A percentile compares a stretch with the other conserved stretches of the same genome.
Evolutionary conservation across 495 filamentous ascomycete genomes (phyloP).

Genomic region (Lophiostoma macrostomum): DNA sequence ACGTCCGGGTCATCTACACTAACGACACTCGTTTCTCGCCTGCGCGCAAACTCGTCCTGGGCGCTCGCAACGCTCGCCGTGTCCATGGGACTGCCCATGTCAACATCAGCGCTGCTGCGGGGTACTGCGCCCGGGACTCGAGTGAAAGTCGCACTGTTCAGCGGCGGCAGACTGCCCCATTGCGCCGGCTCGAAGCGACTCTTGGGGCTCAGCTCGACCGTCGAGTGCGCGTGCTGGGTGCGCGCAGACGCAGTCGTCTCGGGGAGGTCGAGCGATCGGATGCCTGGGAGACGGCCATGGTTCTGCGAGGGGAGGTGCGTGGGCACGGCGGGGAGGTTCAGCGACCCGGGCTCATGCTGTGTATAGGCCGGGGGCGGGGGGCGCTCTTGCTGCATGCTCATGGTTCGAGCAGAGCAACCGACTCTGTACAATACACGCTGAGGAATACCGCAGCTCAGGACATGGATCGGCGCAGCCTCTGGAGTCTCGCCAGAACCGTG

Average conservation of each 20-base stretch:
- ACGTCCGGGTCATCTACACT: slow-evolving; percentile 83
- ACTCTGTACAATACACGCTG: too few relatives aligned
- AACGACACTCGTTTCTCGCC: slow-evolving; percentile 38
- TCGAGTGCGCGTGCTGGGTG: neutral
- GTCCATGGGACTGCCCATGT: slow-evolving; percentile 31
- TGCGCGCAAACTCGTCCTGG: slow-evolving; percentile 9
- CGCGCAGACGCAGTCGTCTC: slow-evolving; percentile 9
- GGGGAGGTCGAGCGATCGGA: slow-evolving; percentile 35
- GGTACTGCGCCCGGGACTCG: slow-evolving; percentile 14
- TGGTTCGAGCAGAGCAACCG: slow-evolving; percentile 7
- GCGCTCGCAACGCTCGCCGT: slow-evolving; percentile 31
- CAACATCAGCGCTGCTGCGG: slow-evolving; percentile 12
- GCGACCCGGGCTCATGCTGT: slow-evolving; percentile 33
- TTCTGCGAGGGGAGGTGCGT: slow-evolving; percentile 13
- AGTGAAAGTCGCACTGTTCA: slow-evolving; percentile 21
- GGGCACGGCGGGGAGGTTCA: slow-evolving; percentile 36
- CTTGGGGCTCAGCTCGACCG: slow-evolving; percentile 19
- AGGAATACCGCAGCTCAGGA: too few relatives aligned
- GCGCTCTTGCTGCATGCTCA: slow-evolving; percentile 30
- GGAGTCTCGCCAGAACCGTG: too few relatives aligned
- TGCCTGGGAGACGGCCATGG: slow-evolving; percentile 29
- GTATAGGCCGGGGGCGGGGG: slow-evolving; percentile 37
- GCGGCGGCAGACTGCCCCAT: slow-evolving; percentile 14
- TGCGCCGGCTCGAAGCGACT: neutral
- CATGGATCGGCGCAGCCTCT: too few relatives aligned